A percentile compares a stretch with the other conserved stretches of the same genome.
Evolutionary conservation across 1,284 basidiomycete species (phyloP).

Genomic region (Pseudozyma thailandica): DNA sequence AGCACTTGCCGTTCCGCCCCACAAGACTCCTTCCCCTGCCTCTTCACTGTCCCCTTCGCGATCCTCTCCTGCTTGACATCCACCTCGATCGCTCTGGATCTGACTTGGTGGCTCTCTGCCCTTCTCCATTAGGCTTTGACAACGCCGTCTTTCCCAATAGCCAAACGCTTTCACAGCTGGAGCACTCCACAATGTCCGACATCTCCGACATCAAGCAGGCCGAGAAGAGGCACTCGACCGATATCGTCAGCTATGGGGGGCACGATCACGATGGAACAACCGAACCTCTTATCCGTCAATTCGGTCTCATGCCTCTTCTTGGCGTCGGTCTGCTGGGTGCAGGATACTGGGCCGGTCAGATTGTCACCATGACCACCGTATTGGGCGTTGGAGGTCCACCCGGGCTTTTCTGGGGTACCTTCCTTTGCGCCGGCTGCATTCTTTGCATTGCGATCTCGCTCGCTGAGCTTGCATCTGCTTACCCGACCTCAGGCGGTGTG

Average conservation of each 20-base stretch:
- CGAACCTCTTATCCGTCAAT: conserved; percentile 27
- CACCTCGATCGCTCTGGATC: too few species aligned
- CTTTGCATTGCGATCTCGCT: conserved; percentile 36
- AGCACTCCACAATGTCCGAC: conserved; percentile 26
- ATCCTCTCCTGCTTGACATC: too few species aligned
- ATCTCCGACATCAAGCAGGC: conserved; percentile 8
- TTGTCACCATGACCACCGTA: conserved; percentile 37
- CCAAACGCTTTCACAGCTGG: too few species aligned
- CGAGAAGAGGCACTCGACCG: conserved; percentile 13
- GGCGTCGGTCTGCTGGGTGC: conserved; percentile 35
- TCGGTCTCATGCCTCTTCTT: conserved; percentile 31
- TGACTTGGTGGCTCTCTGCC: too few species aligned
- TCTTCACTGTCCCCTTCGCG: too few species aligned
- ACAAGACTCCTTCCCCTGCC: too few species aligned
- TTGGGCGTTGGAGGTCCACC: conserved; percentile 30
- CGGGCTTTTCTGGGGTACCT: conserved; percentile 32
- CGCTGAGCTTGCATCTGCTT: conserved; percentile 34
- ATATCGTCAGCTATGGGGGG: conserved; percentile 16
- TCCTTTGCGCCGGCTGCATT: conserved; percentile 29
- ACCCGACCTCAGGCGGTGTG: conserved; percentile 25
- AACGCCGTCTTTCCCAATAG: too few species aligned
- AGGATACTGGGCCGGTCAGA: conserved; percentile 36
- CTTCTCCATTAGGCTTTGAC: too few species aligned
- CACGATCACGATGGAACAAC: conserved; percentile 12
- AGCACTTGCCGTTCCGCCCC: too few species aligned